Base-by-base conservation (phyloP, 2,329 filamentous ascomycete genomes). In the Penicillium sclerotigenum region DNA sequence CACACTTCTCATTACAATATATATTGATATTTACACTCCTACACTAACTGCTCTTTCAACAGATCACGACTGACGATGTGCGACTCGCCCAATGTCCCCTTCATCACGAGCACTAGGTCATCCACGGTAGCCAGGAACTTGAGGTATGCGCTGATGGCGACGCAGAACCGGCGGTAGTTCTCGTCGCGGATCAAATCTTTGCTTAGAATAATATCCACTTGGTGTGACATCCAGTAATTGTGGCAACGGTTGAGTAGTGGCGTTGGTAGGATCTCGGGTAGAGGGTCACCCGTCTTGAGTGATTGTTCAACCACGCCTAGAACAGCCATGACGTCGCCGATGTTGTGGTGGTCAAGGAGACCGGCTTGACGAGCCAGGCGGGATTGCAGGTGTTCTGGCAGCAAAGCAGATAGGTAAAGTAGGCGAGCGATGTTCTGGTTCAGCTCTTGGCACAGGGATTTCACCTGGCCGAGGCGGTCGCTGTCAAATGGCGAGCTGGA, bases 251-350 rank as follows among this genome's bases (percentile, higher is more conserved):
- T 69, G 1, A 80, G 62, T 22, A 82, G 60, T 2, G 80, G 80
- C 1, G 77, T 75, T 0, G 80, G 80, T 0, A 82, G 59, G 3
- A 79, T 68, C 49, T 79, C 77, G 0, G 80, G 80, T 0, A 81
- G 61, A 0, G 80, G 72, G n/a, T 75, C 73, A 0, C 78, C 80
- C 0, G 78, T 81, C 20, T 76, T 73, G 14, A 83, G 63, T 2
- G 78, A 68, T 47, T 81, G 78, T 47, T 80, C 78, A 7, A 80
- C 64, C 3, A 81, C 73, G 1, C 68, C 70, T 0, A 82, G 62
- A 2, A 81, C 78, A 1, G 78, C 77, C 80, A 82, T 83, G 48
- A 80, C 59, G 28, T 81, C 79, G 4, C 76, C 79, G 10, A 82
- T 76, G n/a, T 69, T 69, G 1, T 69, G 66, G 16, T 80, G 74